These are phyloP conservation scores for Mortierella sp. DNA, from an alignment of 371 early-diverging fungal species.

Conservation along the genomic window DNA sequence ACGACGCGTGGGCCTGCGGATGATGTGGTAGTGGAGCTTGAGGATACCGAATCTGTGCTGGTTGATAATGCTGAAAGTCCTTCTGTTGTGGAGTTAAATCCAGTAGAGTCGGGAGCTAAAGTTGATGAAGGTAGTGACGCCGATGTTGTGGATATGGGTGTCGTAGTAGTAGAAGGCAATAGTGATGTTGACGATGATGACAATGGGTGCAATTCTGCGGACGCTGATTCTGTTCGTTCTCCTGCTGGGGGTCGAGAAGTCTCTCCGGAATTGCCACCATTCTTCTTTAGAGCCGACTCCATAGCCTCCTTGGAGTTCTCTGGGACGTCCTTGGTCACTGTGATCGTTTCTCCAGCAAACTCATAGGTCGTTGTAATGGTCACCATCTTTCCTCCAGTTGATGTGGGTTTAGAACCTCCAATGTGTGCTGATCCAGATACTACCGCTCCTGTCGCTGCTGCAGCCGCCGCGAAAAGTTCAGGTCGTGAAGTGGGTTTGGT, in stretches of 20 bases:
- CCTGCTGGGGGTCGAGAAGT: too few species aligned
- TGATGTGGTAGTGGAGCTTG: constrained; percentile 4
- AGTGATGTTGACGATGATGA: too few species aligned
- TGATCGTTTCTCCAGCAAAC: constrained; percentile 56
- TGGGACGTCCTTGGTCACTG: constrained; percentile 54
- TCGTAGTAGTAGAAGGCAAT: too few species aligned
- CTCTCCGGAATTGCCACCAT: too few species aligned
- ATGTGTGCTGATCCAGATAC: constrained; percentile 4
- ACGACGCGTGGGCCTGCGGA: constrained; percentile 2
- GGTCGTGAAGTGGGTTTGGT: constrained; percentile 16
- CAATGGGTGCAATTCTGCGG: too few species aligned
- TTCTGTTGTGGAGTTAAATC: too few species aligned
- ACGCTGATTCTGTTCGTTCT: too few species aligned
- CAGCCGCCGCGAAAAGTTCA: constrained; percentile 9
- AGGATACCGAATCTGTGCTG: constrained; percentile 3
- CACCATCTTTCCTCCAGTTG: constrained; percentile 37
- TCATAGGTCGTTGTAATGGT: constrained; percentile 55
- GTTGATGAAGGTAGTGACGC: too few species aligned
- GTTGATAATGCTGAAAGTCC: too few species aligned
- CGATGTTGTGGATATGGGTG: too few species aligned
- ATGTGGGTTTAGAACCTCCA: neutral
- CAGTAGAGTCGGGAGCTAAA: too few species aligned
- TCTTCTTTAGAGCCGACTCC: constrained; percentile 25
- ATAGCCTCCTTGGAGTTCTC: constrained; percentile 55
- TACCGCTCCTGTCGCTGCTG: neutral